Percentiles rank a stretch among this genome's conserved stretches.
phyloP scores from a whole-genome alignment of 2,329 filamentous ascomycete genomes.

The Cladosporium colombiae region DNA sequence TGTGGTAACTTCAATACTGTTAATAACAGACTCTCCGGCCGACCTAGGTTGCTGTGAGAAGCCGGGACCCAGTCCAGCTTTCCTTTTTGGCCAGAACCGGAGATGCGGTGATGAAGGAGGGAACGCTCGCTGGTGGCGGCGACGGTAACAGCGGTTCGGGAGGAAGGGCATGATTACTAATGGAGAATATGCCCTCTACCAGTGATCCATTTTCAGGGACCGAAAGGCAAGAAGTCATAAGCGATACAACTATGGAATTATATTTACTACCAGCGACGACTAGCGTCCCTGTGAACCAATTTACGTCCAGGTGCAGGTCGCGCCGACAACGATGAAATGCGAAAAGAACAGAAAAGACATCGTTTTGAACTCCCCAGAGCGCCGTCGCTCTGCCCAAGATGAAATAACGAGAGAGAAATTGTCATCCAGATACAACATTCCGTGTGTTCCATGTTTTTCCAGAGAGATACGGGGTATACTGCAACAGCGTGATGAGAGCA shows the following conservation, averaged over 20 bases:
- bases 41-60: background rate
- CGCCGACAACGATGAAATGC: background rate
- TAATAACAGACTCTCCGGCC: background rate
- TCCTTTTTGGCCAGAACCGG: too few relatives aligned
- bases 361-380: background rate
- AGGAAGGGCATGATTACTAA: background rate
- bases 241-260: background rate
- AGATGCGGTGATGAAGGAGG: too few relatives aligned
- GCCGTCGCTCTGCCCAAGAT: background rate
- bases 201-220: background rate
- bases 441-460: constrained; percentile 9
- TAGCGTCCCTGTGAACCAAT: background rate
- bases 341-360: background rate
- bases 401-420: background rate
- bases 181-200: background rate
- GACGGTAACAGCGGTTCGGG: background rate
- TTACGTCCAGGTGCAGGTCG: background rate
- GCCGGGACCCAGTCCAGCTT: too few relatives aligned
- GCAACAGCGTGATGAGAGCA: background rate
- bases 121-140: background rate
- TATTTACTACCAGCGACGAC: background rate
- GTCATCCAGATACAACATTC: constrained; percentile 6
- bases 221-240: background rate
- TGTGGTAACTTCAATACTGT: background rate
- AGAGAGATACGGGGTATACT: constrained; percentile 7